These are phyloP conservation scores for Blastobotrys petasosporus DNA, from an alignment of 1,139 yeast genomes.

Conservation along the genomic window DNA sequence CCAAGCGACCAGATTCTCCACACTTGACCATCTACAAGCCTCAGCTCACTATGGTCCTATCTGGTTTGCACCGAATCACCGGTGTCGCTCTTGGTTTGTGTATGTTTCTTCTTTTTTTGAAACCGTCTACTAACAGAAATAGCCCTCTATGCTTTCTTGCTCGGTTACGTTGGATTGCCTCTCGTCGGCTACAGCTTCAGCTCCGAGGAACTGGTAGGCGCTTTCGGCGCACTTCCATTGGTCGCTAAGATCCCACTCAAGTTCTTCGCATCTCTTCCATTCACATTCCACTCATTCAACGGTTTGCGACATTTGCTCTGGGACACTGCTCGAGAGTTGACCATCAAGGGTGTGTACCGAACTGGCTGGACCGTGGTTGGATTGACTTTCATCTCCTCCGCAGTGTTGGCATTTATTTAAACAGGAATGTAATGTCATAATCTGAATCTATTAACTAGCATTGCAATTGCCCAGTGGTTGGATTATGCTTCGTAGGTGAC, in stretches of 20 bases:
- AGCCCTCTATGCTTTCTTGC: constrained; percentile 65
- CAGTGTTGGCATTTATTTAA: constrained; percentile 38
- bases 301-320: constrained; percentile 91
- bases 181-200: constrained; percentile 55
- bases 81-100: constrained; percentile 72
- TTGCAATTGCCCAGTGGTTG: too few species aligned
- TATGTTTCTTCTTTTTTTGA: background rate
- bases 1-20: constrained; percentile 85
- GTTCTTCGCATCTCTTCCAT: constrained; percentile 70
- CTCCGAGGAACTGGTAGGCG: constrained; percentile 50
- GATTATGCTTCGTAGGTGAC: too few species aligned
- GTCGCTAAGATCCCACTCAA: constrained; percentile 58
- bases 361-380: constrained; percentile 86
- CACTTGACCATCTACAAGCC: constrained; percentile 85
- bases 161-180: constrained; percentile 68
- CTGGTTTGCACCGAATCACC: constrained; percentile 79
- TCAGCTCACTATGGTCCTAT: constrained; percentile 77
- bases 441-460: background rate
- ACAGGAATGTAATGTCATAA: background rate
- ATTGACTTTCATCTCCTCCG: constrained; percentile 58
- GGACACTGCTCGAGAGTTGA: constrained; percentile 79
- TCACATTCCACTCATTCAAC: constrained; percentile 77
- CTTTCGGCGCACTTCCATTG: constrained; percentile 49
- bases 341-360: constrained; percentile 81
- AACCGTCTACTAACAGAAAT: background rate